Evolutionary conservation across 768 basidiomycete genomes (phyloP), one percentile per base, ranked within the genome.

Genomic region (Asterophora parasitica): DNA sequence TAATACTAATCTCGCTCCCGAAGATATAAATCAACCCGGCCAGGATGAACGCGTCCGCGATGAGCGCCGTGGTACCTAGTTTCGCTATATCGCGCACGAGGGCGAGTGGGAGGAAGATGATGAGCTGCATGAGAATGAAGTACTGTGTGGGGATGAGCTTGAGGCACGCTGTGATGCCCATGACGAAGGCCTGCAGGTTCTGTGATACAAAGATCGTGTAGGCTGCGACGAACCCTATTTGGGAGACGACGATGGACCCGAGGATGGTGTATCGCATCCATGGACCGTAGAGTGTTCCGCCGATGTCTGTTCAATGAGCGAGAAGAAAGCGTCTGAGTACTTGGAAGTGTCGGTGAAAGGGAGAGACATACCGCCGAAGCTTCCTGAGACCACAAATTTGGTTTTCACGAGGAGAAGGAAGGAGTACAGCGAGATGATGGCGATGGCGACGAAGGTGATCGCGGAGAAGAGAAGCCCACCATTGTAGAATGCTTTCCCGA

Each of bases 121-220:
- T 56, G 36, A 93, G 65, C 61, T 98, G 90, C 23, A 85, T 70
- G 38, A 89, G 61, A 58, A 99, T 98, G 63, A 89, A 91, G 62
- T 82, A 86, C 52, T 80, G 74, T 26, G 90, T 81, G 1, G 85
- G 75, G 54, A 91, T 71, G 28, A 76, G 64, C 38, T 74, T 82
- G 13, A 74, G 56, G 67, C 92, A 94, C 45, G 91, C 70, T 1
- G 90, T 86, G 34, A 92, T 75, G 9, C 85, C 91, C 51, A 85
- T 67, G 31, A 92, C 76, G 66, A 97, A 92, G 2, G 93, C 85
- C 74, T 92, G 82, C 11, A 92, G 76, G 62, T 94, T 96, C 68
- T 94, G 81, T 1, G 94, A 86, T 35, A 97, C 92, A 63, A 97
- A 98, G 62, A 98, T 96, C 12, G 85, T 92, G 65, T 99, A 99